Evolutionary conservation across 495 filamentous ascomycete species (phyloP).

Genomic region (Neurospora sp.): DNA sequence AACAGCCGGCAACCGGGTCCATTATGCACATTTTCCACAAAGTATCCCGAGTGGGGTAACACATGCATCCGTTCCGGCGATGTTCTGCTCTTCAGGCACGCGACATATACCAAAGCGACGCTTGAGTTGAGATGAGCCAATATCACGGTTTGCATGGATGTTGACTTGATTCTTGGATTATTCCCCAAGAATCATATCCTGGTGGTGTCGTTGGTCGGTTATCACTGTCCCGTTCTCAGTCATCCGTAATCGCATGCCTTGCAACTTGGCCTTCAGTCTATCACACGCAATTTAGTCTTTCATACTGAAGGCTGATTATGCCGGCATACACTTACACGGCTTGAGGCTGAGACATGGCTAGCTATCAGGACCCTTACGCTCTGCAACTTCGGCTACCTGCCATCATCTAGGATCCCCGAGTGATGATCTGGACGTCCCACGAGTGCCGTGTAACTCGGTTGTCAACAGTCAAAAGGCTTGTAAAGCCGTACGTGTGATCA

Average conservation of each 20-base stretch:
- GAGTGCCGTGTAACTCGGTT: neutral
- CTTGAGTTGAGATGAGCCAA: neutral
- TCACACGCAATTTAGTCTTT: neutral
- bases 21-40: neutral
- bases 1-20: neutral
- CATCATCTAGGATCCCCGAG: neutral
- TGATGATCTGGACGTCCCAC: neutral
- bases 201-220: neutral
- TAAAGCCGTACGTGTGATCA: neutral
- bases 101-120: neutral
- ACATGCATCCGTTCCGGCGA: neutral
- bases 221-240: neutral
- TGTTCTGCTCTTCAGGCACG: neutral
- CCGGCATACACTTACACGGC: neutral
- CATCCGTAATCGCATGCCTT: neutral
- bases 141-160: neutral
- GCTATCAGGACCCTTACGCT: neutral
- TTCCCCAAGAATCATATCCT: neutral
- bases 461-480: neutral
- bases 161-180: neutral
- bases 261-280: neutral
- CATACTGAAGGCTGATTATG: neutral
- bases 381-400: neutral
- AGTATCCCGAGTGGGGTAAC: neutral
- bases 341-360: neutral